Conservation (phyloP, 148 eudicot genomes). For the Fagopyrum esculentum region DNA sequence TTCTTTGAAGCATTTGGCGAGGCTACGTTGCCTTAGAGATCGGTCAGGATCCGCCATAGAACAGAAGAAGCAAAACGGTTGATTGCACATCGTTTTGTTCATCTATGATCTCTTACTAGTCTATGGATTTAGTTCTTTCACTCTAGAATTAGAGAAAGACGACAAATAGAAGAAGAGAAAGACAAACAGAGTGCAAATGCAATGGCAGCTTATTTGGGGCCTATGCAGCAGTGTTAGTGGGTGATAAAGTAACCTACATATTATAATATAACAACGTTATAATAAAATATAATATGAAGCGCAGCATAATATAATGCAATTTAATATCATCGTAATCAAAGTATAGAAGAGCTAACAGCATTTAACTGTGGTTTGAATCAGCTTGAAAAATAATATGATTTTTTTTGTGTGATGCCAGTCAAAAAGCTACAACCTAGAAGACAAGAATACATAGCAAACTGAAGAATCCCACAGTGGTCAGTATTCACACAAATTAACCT, state of each 20-base stretch:
- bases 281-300: background rate
- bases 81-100: conserved; percentile 23
- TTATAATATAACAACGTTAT: background rate
- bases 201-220: background rate
- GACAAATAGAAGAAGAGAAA: background rate
- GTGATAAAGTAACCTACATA: background rate
- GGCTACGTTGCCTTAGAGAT: conserved; percentile 27
- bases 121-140: background rate
- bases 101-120: background rate
- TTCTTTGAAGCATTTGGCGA: conserved; percentile 44
- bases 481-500: too few species aligned
- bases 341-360: background rate
- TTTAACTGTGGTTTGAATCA: background rate
- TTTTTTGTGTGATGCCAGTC: background rate
- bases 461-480: too few species aligned
- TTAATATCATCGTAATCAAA: background rate
- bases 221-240: background rate
- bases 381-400: background rate
- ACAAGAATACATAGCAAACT: background rate
- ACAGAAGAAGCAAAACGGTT: conserved; percentile 65
- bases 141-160: background rate
- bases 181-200: background rate
- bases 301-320: background rate
- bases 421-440: background rate
- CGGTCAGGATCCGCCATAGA: conserved; percentile 56